Evolutionary conservation across 805 yeast species (phyloP).

Genomic region (Lipomyces starkeyi): DNA sequence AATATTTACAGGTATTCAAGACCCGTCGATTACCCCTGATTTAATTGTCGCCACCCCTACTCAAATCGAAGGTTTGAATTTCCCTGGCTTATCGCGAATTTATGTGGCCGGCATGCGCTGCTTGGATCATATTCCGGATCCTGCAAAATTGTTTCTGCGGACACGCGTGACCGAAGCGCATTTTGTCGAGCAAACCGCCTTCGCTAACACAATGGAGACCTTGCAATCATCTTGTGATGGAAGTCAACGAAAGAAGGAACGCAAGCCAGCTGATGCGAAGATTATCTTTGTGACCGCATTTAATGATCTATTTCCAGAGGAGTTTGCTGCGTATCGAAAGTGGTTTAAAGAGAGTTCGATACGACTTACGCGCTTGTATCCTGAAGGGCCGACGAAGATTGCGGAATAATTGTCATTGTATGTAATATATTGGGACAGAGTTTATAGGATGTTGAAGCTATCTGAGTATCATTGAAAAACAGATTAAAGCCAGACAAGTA

Average conservation of each 20-base stretch:
- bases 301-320: background rate
- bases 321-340: background rate
- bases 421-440: background rate
- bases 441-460: background rate
- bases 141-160: background rate
- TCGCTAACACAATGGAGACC: background rate
- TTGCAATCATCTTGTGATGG: slow-evolving; percentile 3
- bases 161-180: slow-evolving; percentile 15
- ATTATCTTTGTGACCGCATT: slow-evolving; percentile 5
- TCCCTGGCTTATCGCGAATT: slow-evolving; percentile 30
- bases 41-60: slow-evolving; percentile 20
- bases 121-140: slow-evolving; percentile 17
- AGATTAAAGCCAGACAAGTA: background rate
- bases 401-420: background rate
- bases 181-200: slow-evolving; percentile 11
- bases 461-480: background rate
- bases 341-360: background rate
- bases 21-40: slow-evolving; percentile 19
- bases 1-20: slow-evolving; percentile 10
- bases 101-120: slow-evolving; percentile 28
- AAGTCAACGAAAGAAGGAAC: background rate
- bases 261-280: slow-evolving; percentile 2
- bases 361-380: background rate
- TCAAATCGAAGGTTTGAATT: slow-evolving; percentile 31
- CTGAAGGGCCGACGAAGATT: background rate